Percentiles rank a stretch among this genome's conserved stretches.
These are phyloP conservation scores for Verbena officinalis DNA, from an alignment of 257 asterid genomes.

Conservation along the genomic window DNA sequence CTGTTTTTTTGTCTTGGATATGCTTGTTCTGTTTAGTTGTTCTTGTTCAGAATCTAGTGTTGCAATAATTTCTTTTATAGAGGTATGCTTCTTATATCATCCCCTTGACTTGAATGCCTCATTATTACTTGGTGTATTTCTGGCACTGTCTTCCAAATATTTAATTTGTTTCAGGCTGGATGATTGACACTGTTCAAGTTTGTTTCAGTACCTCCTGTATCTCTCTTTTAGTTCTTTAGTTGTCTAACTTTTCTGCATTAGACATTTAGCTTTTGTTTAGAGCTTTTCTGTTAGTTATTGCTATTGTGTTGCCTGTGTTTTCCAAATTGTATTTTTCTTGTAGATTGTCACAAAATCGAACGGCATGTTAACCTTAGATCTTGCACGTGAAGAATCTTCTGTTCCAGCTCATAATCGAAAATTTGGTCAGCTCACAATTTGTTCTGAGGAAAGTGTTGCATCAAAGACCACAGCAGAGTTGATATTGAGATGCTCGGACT, in stretches of 20 bases:
- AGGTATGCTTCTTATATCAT: conserved; percentile 7
- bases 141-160: conserved; percentile 8
- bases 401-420: conserved; percentile 44
- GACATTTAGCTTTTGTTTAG: conserved; percentile 4
- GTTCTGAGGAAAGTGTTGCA: conserved; percentile 80
- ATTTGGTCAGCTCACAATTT: conserved; percentile 69
- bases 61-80: background rate
- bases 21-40: conserved; percentile 15
- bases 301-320: conserved; percentile 21
- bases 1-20: conserved; percentile 12
- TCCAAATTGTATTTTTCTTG: conserved; percentile 29
- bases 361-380: conserved; percentile 65
- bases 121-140: conserved; percentile 14
- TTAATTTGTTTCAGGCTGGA: conserved; percentile 29
- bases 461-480: conserved; percentile 87
- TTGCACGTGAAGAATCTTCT: conserved; percentile 51
- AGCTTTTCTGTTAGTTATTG: conserved; percentile 10
- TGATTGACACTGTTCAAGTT: background rate
- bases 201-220: conserved; percentile 21
- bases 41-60: conserved; percentile 4
- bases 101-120: conserved; percentile 30
- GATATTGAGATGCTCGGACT: conserved; percentile 80
- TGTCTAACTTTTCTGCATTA: conserved; percentile 5
- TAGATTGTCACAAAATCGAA: conserved; percentile 74
- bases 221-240: conserved; percentile 22